phyloP scores from a whole-genome alignment of 2,329 filamentous ascomycete genomes.

The Diaporthe australafricana region DNA sequence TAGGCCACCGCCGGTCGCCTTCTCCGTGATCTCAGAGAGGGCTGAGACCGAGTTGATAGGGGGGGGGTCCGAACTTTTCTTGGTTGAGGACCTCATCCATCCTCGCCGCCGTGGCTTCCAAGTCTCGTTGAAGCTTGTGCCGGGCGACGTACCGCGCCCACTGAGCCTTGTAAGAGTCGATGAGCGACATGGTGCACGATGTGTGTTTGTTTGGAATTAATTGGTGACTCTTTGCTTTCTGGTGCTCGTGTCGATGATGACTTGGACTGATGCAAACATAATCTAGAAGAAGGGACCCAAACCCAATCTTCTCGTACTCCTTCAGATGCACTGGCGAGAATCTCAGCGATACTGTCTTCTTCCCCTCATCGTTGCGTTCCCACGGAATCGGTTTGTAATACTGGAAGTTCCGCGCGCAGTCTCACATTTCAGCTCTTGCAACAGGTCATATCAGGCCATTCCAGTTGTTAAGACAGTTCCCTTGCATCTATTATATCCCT shows the following conservation, averaged over 20 bases:
- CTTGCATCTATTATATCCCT: background rate
- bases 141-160: background rate
- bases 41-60: background rate
- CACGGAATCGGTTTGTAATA: background rate
- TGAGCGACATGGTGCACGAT: background rate
- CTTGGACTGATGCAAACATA: background rate
- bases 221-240: background rate
- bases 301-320: background rate
- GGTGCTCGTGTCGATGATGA: background rate
- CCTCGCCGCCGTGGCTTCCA: background rate
- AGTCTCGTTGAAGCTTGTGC: background rate
- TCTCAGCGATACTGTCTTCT: background rate
- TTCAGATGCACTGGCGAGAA: background rate
- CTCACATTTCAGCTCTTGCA: background rate
- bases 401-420: background rate
- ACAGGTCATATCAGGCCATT: background rate
- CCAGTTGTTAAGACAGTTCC: background rate
- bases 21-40: background rate
- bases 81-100: background rate
- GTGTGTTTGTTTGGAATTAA: background rate
- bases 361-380: background rate
- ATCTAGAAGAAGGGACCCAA: background rate
- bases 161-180: background rate
- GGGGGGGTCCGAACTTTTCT: background rate
- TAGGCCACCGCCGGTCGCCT: background rate